phyloP scores from a whole-genome alignment of 2,329 filamentous ascomycete species.

The Blumeriella jaapii region DNA sequence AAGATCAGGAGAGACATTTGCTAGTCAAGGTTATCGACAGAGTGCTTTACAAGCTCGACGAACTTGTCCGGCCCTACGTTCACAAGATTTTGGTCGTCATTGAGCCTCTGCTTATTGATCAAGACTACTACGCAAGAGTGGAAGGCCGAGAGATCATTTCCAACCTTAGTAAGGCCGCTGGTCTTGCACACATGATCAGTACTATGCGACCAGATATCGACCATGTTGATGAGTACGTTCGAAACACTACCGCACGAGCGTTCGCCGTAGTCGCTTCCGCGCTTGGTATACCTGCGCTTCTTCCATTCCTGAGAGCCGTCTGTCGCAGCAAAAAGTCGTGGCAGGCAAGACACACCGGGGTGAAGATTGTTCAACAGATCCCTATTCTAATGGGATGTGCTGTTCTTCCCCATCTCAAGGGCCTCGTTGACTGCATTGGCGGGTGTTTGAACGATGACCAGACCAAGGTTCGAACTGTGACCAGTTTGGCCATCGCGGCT shows the following conservation, averaged over 20 bases:
- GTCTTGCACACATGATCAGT: slow-evolving; percentile 97
- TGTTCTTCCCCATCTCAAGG: slow-evolving; percentile 88
- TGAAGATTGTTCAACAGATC: slow-evolving; percentile 98
- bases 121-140: slow-evolving; percentile 97
- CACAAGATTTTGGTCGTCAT: slow-evolving; percentile 99
- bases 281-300: slow-evolving; percentile 84
- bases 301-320: slow-evolving; percentile 90
- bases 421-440: slow-evolving; percentile 89
- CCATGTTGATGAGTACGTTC: slow-evolving; percentile 94
- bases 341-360: slow-evolving; percentile 94
- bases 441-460: slow-evolving; percentile 96
- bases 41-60: slow-evolving; percentile 96
- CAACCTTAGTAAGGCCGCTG: slow-evolving; percentile 91
- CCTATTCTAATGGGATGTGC: slow-evolving; percentile 98
- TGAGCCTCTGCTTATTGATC: slow-evolving; percentile 96
- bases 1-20: slow-evolving; percentile 95
- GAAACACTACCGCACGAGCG: slow-evolving; percentile 92
- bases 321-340: slow-evolving; percentile 98
- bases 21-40: slow-evolving; percentile 98
- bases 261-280: slow-evolving; percentile 97
- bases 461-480: slow-evolving; percentile 94
- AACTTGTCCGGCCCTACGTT: slow-evolving; percentile 88
- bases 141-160: slow-evolving; percentile 98
- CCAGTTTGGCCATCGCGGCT: slow-evolving; percentile 86
- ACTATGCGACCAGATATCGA: slow-evolving; percentile 99